Conservation (phyloP, 2,329 filamentous ascomycete genomes). For the Drechslerella stenobrocha region DNA sequence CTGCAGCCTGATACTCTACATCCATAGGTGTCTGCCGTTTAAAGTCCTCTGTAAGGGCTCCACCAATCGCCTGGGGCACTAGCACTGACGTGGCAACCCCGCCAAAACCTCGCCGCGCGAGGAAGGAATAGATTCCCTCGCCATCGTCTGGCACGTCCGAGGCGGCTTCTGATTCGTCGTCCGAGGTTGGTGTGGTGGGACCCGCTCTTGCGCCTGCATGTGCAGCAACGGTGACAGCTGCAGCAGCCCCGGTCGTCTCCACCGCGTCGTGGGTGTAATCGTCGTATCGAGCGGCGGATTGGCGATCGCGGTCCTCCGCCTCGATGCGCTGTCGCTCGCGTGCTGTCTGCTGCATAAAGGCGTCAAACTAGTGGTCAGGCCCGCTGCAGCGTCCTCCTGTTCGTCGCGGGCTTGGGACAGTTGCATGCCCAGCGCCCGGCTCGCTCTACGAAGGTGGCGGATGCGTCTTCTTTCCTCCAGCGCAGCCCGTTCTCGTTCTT, state of each 20-base stretch:
- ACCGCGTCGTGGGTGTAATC: constrained; percentile 29
- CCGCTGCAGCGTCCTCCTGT: constrained; percentile 23
- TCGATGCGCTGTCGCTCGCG: constrained; percentile 42
- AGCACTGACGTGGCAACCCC: constrained; percentile 47
- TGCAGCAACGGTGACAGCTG: constrained; percentile 34
- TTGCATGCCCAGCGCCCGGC: constrained; percentile 28
- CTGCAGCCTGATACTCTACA: constrained; percentile 17
- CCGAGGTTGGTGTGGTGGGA: constrained; percentile 31
- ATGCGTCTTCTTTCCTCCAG: constrained; percentile 29
- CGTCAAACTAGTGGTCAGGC: constrained; percentile 26
- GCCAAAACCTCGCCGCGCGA: constrained; percentile 24
- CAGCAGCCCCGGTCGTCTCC: constrained; percentile 17
- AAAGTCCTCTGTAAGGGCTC: constrained; percentile 19
- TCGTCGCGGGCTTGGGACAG: constrained; percentile 33
- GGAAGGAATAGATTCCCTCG: constrained; percentile 39
- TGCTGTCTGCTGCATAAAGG: constrained; percentile 38
- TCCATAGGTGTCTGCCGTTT: constrained; percentile 8
- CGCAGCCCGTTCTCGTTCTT: constrained; percentile 15
- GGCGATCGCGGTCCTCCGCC: constrained; percentile 20
- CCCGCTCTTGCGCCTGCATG: constrained; percentile 13
- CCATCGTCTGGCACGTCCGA: constrained; percentile 24
- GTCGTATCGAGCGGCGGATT: constrained; percentile 11
- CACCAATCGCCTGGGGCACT: constrained; percentile 26
- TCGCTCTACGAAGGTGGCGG: constrained; percentile 32
- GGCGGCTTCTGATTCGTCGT: constrained; percentile 36